These are phyloP conservation scores for Colletotrichum lini DNA, from an alignment of 2,329 filamentous ascomycete genomes.

Conservation along the genomic window DNA sequence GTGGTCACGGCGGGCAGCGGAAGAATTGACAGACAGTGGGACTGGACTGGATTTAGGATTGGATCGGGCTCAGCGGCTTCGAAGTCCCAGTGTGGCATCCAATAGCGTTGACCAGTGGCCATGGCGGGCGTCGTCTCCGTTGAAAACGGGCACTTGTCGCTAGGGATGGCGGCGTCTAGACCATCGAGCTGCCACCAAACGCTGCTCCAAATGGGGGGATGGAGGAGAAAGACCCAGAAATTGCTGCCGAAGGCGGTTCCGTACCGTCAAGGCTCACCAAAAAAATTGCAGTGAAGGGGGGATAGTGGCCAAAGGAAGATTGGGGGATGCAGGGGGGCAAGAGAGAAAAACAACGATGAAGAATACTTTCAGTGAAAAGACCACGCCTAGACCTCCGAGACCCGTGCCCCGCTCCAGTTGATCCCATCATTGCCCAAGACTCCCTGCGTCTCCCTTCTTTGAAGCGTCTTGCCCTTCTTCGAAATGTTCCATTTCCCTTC, in stretches of 20 bases:
- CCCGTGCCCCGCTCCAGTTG: background rate
- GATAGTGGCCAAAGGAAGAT: too few relatives aligned
- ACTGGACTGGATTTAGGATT: background rate
- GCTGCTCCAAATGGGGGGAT: background rate
- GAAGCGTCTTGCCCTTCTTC: constrained; percentile 13
- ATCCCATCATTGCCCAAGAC: constrained; percentile 1
- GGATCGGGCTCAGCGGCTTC: background rate
- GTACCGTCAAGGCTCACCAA: background rate
- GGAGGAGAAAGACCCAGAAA: background rate
- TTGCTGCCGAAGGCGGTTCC: background rate
- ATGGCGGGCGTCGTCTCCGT: constrained; percentile 1
- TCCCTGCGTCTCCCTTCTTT: background rate
- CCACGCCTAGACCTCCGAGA: constrained; percentile 23
- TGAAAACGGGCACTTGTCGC: constrained; percentile 2
- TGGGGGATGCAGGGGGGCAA: background rate
- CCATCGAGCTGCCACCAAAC: background rate
- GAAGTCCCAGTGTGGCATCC: background rate
- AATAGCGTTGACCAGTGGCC: background rate
- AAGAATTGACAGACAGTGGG: background rate
- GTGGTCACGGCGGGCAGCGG: background rate
- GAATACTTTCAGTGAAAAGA: constrained; percentile 1
- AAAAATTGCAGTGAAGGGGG: background rate
- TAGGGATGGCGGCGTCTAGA: background rate
- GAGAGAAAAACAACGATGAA: background rate
- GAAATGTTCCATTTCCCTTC: constrained; percentile 33